Conservation (phyloP, 768 basidiomycete genomes). For the Symmetrospora coprosmae region DNA sequence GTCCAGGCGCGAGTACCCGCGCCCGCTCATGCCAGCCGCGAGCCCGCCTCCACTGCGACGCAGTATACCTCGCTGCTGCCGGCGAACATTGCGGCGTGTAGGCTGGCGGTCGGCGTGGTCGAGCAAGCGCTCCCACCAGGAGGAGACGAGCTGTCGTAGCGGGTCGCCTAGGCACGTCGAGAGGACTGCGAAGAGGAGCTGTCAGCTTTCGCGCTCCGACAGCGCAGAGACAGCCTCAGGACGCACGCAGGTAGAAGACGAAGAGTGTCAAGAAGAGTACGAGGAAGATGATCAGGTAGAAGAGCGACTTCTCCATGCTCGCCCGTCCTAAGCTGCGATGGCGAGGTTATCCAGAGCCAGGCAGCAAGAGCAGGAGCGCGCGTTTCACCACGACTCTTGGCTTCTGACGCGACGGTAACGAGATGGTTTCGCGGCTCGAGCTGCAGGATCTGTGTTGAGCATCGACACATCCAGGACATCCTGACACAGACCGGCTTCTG, state of each 20-base stretch:
- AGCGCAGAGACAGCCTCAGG: background rate
- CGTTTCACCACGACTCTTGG: too few species aligned
- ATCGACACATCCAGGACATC: too few species aligned
- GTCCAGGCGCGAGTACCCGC: too few species aligned
- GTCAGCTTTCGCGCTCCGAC: background rate
- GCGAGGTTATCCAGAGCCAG: background rate
- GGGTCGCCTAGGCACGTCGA: constrained; percentile 15
- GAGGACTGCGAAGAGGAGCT: constrained; percentile 3
- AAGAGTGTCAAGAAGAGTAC: background rate
- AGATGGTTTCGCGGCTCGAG: too few species aligned
- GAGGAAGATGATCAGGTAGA: background rate
- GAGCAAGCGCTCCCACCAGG: background rate
- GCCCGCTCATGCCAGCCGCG: too few species aligned
- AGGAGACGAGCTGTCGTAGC: background rate
- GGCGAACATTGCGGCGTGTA: too few species aligned
- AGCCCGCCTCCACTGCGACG: too few species aligned
- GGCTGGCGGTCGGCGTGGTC: constrained; percentile 7
- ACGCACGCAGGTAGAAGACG: background rate
- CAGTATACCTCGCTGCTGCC: too few species aligned
- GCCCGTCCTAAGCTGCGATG: background rate
- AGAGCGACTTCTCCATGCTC: background rate
- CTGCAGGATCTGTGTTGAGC: too few species aligned
- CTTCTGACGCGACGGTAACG: too few species aligned
- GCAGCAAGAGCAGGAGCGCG: too few species aligned
- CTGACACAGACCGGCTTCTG: too few species aligned